Conservation (phyloP, 495 filamentous ascomycete species). For the Elasticomyces elasticus region DNA sequence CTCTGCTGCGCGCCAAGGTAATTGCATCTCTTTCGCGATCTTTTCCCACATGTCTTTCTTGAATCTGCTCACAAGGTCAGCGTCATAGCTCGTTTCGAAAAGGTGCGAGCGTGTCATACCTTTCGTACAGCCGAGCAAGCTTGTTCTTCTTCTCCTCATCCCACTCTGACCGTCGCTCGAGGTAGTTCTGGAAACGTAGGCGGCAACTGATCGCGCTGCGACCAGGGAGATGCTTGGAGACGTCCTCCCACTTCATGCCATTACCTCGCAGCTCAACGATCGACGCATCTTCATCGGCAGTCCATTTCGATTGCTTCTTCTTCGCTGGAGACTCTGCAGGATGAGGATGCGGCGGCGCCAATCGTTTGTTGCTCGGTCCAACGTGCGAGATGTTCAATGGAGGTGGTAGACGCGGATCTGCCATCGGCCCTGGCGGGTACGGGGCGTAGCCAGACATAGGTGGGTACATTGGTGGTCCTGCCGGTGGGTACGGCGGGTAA, state of each 20-base stretch:
- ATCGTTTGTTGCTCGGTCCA: constrained; percentile 36
- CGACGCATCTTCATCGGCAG: constrained; percentile 73
- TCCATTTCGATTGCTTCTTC: constrained; percentile 89
- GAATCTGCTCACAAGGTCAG: constrained; percentile 51
- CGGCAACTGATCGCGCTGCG: constrained; percentile 88
- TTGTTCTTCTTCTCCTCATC: constrained; percentile 97
- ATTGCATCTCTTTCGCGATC: constrained; percentile 86
- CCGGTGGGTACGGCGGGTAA: constrained; percentile 7
- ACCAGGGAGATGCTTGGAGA: constrained; percentile 78
- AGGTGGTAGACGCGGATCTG: constrained; percentile 10
- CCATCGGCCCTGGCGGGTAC: constrained; percentile 2
- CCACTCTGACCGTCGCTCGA: constrained; percentile 85
- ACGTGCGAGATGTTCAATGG: neutral
- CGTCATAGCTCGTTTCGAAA: neutral
- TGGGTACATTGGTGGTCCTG: neutral
- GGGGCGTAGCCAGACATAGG: constrained; percentile 6
- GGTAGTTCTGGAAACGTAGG: constrained; percentile 93
- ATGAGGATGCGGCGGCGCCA: constrained; percentile 30
- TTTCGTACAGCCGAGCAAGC: constrained; percentile 85
- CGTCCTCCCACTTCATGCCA: constrained; percentile 98
- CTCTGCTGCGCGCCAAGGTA: constrained; percentile 92
- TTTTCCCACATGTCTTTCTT: constrained; percentile 96
- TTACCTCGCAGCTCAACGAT: constrained; percentile 81
- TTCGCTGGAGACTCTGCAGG: constrained; percentile 70
- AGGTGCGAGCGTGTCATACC: constrained; percentile 43